These are phyloP conservation scores for Plasmodiophora brassicae DNA, from an alignment of 208 protist genomes.

Conservation along the genomic window DNA sequence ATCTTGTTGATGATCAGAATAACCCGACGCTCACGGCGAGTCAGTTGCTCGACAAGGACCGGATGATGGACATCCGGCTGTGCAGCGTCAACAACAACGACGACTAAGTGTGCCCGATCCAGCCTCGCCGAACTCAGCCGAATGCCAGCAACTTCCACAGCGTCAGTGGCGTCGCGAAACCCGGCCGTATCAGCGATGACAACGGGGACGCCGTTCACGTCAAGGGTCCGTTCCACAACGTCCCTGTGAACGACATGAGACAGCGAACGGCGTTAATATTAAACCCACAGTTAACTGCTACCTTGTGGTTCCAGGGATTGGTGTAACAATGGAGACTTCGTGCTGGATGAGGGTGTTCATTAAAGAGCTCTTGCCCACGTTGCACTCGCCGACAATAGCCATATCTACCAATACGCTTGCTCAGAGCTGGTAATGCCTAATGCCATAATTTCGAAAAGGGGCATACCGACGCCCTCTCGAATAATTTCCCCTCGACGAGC, in stretches of 20 bases:
- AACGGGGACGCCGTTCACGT: background rate
- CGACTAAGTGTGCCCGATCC: background rate
- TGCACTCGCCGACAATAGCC: conserved; percentile 16
- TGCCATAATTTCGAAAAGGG: too few relatives aligned
- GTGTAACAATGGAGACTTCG: conserved; percentile 1
- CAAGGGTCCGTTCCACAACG: background rate
- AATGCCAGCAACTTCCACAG: background rate
- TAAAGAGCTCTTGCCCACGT: conserved; percentile 12
- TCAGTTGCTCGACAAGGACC: background rate
- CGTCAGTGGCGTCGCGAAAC: background rate
- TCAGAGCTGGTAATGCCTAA: too few relatives aligned
- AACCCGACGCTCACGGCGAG: too few relatives aligned
- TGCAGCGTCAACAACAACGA: background rate
- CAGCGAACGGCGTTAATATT: background rate
- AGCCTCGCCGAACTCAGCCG: background rate
- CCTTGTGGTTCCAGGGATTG: conserved; percentile 4
- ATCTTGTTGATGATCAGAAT: background rate
- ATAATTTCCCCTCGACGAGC: background rate
- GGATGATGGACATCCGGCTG: background rate
- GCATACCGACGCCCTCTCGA: background rate
- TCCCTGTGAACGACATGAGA: background rate
- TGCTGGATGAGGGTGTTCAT: background rate
- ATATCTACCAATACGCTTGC: background rate
- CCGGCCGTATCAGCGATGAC: background rate
- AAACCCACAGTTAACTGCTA: background rate